Percentiles rank a stretch among this genome's conserved stretches.
These are phyloP conservation scores for Furcasterigmium sp. DNA, from an alignment of 2,329 filamentous ascomycete genomes.

Conservation along the genomic window DNA sequence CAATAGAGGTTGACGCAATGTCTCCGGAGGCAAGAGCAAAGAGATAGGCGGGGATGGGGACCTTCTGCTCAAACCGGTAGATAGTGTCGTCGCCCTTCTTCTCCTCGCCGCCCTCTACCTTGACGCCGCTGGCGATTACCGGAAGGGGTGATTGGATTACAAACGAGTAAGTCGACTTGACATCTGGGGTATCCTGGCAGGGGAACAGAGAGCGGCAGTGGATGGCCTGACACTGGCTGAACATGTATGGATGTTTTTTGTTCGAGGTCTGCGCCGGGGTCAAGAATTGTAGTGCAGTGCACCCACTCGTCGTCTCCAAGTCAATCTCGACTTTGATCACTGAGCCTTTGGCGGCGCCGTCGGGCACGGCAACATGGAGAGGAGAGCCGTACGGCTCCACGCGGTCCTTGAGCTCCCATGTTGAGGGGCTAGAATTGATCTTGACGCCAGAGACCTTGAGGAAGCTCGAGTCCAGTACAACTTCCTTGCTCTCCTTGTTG, in stretches of 20 bases:
- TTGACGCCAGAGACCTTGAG: slow-evolving; percentile 69
- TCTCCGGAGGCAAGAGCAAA: slow-evolving; percentile 90
- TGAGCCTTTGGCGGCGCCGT: slow-evolving; percentile 47
- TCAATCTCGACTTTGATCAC: slow-evolving; percentile 56
- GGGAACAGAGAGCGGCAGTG: slow-evolving; percentile 91
- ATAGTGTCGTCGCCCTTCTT: slow-evolving; percentile 54
- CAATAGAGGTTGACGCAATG: slow-evolving; percentile 78
- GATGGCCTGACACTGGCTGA: slow-evolving; percentile 96
- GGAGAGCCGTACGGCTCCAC: slow-evolving; percentile 71
- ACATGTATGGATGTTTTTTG: slow-evolving; percentile 95
- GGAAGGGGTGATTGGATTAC: slow-evolving; percentile 80
- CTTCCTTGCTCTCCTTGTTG: slow-evolving; percentile 65
- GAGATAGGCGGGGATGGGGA: slow-evolving; percentile 90
- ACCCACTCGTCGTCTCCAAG: slow-evolving; percentile 77
- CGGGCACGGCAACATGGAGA: slow-evolving; percentile 57
- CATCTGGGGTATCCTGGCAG: slow-evolving; percentile 94
- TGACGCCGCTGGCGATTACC: slow-evolving; percentile 85
- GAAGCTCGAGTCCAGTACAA: slow-evolving; percentile 84
- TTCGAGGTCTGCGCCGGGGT: slow-evolving; percentile 90
- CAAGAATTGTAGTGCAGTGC: slow-evolving; percentile 93
- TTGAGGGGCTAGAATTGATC: slow-evolving; percentile 57
- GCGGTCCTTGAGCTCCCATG: slow-evolving; percentile 66
- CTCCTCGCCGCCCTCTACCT: slow-evolving; percentile 42
- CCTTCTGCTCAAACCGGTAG: slow-evolving; percentile 83
- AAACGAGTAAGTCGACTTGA: slow-evolving; percentile 93